Conservation (phyloP, 1,284 basidiomycete genomes). For the Austropuccinia psidii region DNA sequence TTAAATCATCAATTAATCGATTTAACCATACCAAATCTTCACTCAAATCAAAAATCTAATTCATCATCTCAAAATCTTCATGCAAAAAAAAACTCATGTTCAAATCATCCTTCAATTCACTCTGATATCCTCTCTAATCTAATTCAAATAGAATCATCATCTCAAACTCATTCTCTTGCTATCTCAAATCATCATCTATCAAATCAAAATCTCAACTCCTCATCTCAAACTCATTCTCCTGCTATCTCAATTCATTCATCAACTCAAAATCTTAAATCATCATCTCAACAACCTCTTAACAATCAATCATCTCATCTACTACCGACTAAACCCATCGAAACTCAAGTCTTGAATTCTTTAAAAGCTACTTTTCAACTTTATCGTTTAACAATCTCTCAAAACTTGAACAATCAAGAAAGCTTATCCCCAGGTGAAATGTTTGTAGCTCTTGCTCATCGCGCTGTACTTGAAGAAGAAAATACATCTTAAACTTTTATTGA, state of each 20-base stretch:
- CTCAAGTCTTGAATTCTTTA: background rate
- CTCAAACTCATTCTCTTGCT: background rate
- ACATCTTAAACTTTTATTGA: too few relatives aligned
- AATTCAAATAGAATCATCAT: too few relatives aligned
- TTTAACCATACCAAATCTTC: too few relatives aligned
- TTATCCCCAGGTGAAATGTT: background rate
- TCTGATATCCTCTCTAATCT: too few relatives aligned
- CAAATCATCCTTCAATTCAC: too few relatives aligned
- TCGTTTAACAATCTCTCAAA: background rate
- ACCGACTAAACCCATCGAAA: background rate
- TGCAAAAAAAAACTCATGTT: too few relatives aligned
- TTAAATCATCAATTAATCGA: too few relatives aligned
- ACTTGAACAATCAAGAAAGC: background rate
- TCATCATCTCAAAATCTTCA: too few relatives aligned
- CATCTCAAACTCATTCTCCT: background rate
- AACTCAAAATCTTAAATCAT: background rate
- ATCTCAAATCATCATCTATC: too few relatives aligned
- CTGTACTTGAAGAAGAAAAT: background rate
- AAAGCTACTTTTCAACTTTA: conserved; percentile 10
- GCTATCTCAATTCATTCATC: background rate
- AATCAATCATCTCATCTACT: background rate
- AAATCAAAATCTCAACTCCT: too few relatives aligned
- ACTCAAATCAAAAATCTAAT: too few relatives aligned
- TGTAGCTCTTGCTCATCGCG: conserved; percentile 6
- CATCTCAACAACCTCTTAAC: background rate